phyloP scores from a whole-genome alignment of 495 filamentous ascomycete species.

The Penicillium taxi region DNA sequence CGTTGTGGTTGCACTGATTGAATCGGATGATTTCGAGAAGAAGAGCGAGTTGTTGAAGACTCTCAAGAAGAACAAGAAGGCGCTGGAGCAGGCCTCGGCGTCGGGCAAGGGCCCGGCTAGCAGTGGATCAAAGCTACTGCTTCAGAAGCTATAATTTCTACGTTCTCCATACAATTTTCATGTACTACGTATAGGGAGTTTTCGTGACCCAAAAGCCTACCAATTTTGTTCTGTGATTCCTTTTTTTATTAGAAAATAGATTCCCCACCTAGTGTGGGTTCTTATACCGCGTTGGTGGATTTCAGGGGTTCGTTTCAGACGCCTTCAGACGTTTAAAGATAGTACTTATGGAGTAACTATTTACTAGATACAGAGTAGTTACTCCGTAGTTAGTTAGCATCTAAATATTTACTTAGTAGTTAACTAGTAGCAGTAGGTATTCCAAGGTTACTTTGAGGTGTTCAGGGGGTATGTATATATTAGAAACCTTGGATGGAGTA shows the following conservation, averaged over 20 bases:
- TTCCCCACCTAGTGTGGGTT: slow-evolving; percentile 17
- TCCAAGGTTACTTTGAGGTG: too few relatives aligned
- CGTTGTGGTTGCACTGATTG: slow-evolving; percentile 69
- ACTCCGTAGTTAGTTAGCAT: too few relatives aligned
- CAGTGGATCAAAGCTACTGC: slow-evolving; percentile 39
- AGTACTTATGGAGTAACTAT: too few relatives aligned
- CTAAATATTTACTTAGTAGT: too few relatives aligned
- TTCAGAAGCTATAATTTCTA: slow-evolving; percentile 32
- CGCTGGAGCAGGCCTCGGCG: slow-evolving; percentile 43
- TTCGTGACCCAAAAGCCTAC: slow-evolving; percentile 6
- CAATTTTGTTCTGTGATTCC: background rate
- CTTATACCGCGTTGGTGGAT: slow-evolving; percentile 10
- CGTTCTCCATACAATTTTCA: background rate
- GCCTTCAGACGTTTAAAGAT: too few relatives aligned
- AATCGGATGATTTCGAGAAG: slow-evolving; percentile 66
- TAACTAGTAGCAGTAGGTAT: too few relatives aligned
- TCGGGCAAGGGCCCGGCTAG: slow-evolving; percentile 28
- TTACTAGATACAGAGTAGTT: too few relatives aligned
- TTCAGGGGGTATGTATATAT: too few relatives aligned
- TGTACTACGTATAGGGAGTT: slow-evolving; percentile 3
- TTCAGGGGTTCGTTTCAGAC: slow-evolving; percentile 23
- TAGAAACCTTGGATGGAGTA: too few relatives aligned
- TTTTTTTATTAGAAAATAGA: slow-evolving; percentile 5
- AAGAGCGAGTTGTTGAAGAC: slow-evolving; percentile 55
- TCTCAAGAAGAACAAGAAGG: slow-evolving; percentile 51